A percentile compares a stretch with the other conserved stretches of the same genome.
Conservation (phyloP, 225 moss, liverwort and hornwort species). For the Polytrichum formosum region DNA sequence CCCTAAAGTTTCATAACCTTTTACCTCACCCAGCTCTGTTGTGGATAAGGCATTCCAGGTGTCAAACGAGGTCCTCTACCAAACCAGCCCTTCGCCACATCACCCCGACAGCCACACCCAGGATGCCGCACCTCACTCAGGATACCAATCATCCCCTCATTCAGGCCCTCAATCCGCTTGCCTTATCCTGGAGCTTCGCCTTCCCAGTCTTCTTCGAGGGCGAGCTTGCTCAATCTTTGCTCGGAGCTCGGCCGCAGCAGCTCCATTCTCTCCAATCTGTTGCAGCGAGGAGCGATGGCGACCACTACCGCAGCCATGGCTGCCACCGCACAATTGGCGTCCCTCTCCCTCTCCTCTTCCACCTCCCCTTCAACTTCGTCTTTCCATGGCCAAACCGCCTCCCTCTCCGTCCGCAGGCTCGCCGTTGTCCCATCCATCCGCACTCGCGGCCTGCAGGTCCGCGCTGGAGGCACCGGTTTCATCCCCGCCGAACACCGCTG, state of each 20-base stretch:
- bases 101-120: too few species aligned
- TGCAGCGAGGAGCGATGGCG: constrained; percentile 18
- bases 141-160: too few species aligned
- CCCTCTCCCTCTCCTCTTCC: constrained; percentile 19
- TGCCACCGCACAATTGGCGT: constrained; percentile 25
- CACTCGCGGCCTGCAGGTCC: constrained; percentile 25
- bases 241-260: not conserved
- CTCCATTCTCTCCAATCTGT: not conserved
- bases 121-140: too few species aligned
- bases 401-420: constrained; percentile 33
- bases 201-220: not conserved
- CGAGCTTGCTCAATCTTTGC: too few species aligned
- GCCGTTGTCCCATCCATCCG: constrained; percentile 25
- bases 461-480: constrained; percentile 43
- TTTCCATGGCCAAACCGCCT: constrained; percentile 31
- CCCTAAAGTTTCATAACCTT: too few species aligned
- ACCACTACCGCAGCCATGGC: constrained; percentile 20
- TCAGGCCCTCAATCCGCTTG: not conserved
- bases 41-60: too few species aligned
- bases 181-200: not conserved
- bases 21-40: too few species aligned
- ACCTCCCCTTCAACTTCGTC: constrained; percentile 26
- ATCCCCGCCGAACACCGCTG: constrained; percentile 78
- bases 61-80: too few species aligned
- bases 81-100: too few species aligned